Evolutionary conservation across 2,329 filamentous ascomycete genomes (phyloP).

Genomic region (Byssochlamys sp.): DNA sequence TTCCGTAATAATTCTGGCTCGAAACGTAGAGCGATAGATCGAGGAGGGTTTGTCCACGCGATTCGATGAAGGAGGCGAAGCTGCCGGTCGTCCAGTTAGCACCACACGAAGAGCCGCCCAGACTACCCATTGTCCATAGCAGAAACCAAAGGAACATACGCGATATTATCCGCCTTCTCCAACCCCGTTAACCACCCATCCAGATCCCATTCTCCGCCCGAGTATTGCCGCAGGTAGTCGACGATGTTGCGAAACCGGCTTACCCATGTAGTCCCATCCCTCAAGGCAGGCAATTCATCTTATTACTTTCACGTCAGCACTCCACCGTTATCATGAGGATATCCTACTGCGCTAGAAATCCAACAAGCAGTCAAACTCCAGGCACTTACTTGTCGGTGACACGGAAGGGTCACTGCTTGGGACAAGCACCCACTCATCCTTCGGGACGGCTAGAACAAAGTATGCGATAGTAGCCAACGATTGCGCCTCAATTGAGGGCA

Average conservation of each 20-base stretch:
- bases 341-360: background rate
- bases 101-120: background rate
- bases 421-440: slow-evolving; percentile 58
- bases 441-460: slow-evolving; percentile 53
- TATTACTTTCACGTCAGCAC: slow-evolving; percentile 1
- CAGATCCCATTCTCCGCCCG: slow-evolving; percentile 40
- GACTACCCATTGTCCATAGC: background rate
- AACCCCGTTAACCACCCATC: slow-evolving; percentile 34
- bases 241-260: slow-evolving; percentile 47
- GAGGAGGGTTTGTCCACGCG: slow-evolving; percentile 65
- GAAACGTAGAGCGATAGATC: slow-evolving; percentile 85
- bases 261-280: slow-evolving; percentile 45
- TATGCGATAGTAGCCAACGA: slow-evolving; percentile 77
- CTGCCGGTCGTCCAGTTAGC: slow-evolving; percentile 12
- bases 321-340: background rate
- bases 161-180: slow-evolving; percentile 40
- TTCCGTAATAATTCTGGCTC: slow-evolving; percentile 70
- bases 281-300: slow-evolving; percentile 51
- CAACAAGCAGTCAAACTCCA: background rate
- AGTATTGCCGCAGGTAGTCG: slow-evolving; percentile 40
- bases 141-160: slow-evolving; percentile 28
- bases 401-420: slow-evolving; percentile 63
- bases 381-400: slow-evolving; percentile 57
- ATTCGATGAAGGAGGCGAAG: slow-evolving; percentile 59
- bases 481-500: slow-evolving; percentile 84